Evolutionary conservation across 2,329 filamentous ascomycete species (phyloP), one percentile per base, ranked within the genome.

Genomic region (Epichloe bromicola): DNA sequence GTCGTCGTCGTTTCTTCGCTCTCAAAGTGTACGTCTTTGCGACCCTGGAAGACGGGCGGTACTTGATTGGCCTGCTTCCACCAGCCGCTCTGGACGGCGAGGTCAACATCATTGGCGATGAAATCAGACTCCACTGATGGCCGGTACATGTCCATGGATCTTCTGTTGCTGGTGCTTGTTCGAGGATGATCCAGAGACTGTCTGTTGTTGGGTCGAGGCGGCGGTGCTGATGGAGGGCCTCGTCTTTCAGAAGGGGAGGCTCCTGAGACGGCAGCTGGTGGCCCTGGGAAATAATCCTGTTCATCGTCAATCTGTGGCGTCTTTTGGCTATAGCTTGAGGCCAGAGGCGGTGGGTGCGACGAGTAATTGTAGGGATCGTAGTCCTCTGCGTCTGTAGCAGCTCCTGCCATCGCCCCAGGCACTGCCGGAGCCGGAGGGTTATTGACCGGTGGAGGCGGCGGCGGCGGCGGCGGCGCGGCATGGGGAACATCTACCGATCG

Each of bases 81-180:
- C 93, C 93, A 98, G 48, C 83, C 78, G 17, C 81, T 86, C 47
- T 77, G 75, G 43, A 78, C 73, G 12, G 80, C 83, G 38, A 97
- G 73, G 60, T 97, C 90, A 51, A 97, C 69, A 54, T 97, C 90
- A 51, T 83, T 83, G 40, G 93, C 93, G 55, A 97, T 91, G 62
- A 83, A 94, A 1, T 88, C 87, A 43, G 84, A 82, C 57, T 91
- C 87, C 65, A 82, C 76, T 5, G 83, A 85, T 19, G 87, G 83
- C 45, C 91, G 80, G 39, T 77, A 68, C 51, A 86, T 72, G 57
- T 98, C 93, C 67, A 86, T 80, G 3, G 89, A 95, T 39, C 78
- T 68, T 44, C 76, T 69, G 14, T 61, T 66, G n/a, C 64, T 63
- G 12, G 74, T 67, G 50, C 56, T 66, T 59, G 60, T 68, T 64